Evolutionary conservation across 2,329 filamentous ascomycete genomes (phyloP).

Genomic region (Penicillium sclerotiorum): DNA sequence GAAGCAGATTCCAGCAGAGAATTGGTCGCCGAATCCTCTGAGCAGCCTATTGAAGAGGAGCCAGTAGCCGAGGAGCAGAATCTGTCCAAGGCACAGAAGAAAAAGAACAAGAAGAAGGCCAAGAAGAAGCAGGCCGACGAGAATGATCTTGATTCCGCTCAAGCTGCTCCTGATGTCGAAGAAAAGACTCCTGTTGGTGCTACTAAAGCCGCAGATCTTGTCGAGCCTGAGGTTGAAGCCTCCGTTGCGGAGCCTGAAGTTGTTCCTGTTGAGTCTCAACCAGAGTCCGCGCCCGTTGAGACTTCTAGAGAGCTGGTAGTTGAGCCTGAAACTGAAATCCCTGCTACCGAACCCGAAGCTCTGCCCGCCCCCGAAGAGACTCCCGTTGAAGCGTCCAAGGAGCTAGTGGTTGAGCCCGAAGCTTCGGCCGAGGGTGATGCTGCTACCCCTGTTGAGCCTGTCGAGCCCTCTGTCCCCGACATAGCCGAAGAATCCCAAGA

Average conservation of each 20-base stretch:
- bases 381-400: conserved; percentile 4
- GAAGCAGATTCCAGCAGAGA: conserved; percentile 14
- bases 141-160: not conserved
- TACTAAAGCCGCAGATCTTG: not conserved
- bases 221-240: conserved; percentile 6
- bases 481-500: conserved; percentile 4
- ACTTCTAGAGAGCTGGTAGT: conserved; percentile 4
- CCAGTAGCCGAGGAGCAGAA: not conserved
- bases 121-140: conserved; percentile 4
- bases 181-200: conserved; percentile 3
- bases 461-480: not conserved
- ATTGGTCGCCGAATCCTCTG: conserved; percentile 4
- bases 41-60: conserved; percentile 7
- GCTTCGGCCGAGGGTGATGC: conserved; percentile 2
- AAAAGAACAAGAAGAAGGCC: conserved; percentile 5
- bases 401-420: conserved; percentile 10
- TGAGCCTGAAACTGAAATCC: not conserved
- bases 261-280: conserved; percentile 1
- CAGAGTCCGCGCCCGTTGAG: conserved; percentile 7
- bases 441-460: not conserved
- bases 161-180: conserved; percentile 15
- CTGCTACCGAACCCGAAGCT: not conserved
- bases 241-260: not conserved
- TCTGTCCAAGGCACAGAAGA: conserved; percentile 3
- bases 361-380: conserved; percentile 4